Conservation (phyloP, 1,139 yeast genomes). For the Ogataea hybrid region DNA sequence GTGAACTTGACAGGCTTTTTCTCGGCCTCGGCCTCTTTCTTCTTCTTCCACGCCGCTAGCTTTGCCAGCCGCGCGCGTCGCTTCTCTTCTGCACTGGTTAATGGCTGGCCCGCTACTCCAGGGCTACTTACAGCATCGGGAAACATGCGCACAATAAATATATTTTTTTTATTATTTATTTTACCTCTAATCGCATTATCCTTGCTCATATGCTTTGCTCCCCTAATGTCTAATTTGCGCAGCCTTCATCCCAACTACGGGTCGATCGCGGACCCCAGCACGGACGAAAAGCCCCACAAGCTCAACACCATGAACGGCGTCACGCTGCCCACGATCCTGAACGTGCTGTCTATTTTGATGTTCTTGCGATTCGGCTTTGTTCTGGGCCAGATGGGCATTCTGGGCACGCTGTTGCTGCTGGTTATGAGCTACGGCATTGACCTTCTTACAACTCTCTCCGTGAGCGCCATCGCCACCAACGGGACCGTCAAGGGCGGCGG, state of each 20-base stretch:
- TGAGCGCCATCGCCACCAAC: conserved; percentile 78
- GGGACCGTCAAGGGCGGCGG: conserved; percentile 87
- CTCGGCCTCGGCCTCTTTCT: conserved; percentile 32
- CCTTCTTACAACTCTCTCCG: conserved; percentile 65
- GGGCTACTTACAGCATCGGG: conserved; percentile 14
- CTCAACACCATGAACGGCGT: conserved; percentile 77
- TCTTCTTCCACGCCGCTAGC: conserved; percentile 43
- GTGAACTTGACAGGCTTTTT: conserved; percentile 27
- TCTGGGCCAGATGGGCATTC: conserved; percentile 72
- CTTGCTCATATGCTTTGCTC: neutral
- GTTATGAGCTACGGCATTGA: conserved; percentile 64
- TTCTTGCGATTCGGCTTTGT: conserved; percentile 78
- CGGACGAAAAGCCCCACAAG: conserved; percentile 35
- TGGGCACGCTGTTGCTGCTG: conserved; percentile 58
- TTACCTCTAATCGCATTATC: neutral
- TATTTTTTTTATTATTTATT: neutral
- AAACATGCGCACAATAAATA: neutral
- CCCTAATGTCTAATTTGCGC: neutral
- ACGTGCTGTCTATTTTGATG: conserved; percentile 78
- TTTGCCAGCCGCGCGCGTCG: conserved; percentile 37
- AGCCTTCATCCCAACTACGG: conserved; percentile 3
- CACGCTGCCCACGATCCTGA: conserved; percentile 70
- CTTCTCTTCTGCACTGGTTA: conserved; percentile 39
- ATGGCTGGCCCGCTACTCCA: conserved; percentile 27
- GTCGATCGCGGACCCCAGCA: conserved; percentile 3